Base-by-base conservation (phyloP, 169 alveolate genomes). In the Plasmodium berghei region DNA sequence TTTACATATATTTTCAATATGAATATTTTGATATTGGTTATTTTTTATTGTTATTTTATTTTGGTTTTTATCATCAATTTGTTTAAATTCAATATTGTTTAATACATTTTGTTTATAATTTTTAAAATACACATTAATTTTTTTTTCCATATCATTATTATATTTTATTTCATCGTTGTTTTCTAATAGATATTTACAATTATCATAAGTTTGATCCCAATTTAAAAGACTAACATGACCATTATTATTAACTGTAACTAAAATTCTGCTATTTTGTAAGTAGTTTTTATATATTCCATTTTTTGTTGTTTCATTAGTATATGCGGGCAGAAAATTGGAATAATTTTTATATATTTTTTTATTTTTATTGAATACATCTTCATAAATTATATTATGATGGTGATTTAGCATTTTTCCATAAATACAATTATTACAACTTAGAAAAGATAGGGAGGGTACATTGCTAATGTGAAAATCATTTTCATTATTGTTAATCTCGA, bases 221-320 rank as follows among this genome's bases (percentile, higher is more conserved):
- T 77, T 77, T 34, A 77, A 58, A 5, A 77, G 70, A 26, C 54
- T 64, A 10, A 77, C 77, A 77, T 77, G 89, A 9, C 89, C 89
- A 5, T 46, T 55, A 63, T 54, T 77, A 63, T 67, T 77, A 12
- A 77, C 89, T 12, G 89, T 77, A 56, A 77, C 77, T 66, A 77
- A 69, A 42, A 77, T 55, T 64, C 75, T 77, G n/a, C 48, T 45
- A 64, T 77, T 77, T 34, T 26, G 5, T 20, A 77, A 45, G 9
- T 77, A 77, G 14, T 28, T 63, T 77, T 77, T 69, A 45, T 77
- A 77, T 56, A 77, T 70, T 24, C 89, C 89, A 77, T 77, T 63
- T 61, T 73, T 45, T 52, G 58, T 58, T 24, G 24, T 77, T 62
- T 77, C 71, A 77, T 20, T 63, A 10, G 61, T 64, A 64, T 77